Evolutionary conservation across 371 early-diverging fungal genomes (phyloP).

Genomic region (Vairimorpha ceranae): DNA sequence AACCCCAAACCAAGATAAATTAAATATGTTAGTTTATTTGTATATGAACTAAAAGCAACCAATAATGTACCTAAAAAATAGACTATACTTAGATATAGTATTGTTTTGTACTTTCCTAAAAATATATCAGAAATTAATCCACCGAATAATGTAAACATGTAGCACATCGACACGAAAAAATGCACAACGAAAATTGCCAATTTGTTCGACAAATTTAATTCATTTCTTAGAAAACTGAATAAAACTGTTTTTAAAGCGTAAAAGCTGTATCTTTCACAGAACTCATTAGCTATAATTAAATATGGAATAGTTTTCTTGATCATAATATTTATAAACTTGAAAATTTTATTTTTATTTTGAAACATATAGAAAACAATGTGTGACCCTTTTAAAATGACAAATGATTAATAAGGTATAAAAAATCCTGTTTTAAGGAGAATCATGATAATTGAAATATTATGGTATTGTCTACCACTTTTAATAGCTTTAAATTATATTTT

Average conservation of each 20-base stretch:
- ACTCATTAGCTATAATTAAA: slow-evolving; percentile 68
- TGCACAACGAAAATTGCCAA: slow-evolving; percentile 62
- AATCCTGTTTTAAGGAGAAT: not conserved
- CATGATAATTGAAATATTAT: slow-evolving; percentile 4
- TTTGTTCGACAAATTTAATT: slow-evolving; percentile 22
- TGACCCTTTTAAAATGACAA: too few species aligned
- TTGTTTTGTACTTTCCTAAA: slow-evolving; percentile 73
- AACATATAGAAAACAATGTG: not conserved
- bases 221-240: slow-evolving; percentile 52
- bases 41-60: slow-evolving; percentile 63
- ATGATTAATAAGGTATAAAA: not conserved
- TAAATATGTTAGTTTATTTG: slow-evolving; percentile 66
- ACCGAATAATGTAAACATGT: slow-evolving; percentile 71
- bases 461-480: not conserved
- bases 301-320: slow-evolving; percentile 24
- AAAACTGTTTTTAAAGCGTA: slow-evolving; percentile 65
- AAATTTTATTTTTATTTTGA: not conserved
- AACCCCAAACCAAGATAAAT: slow-evolving; percentile 67
- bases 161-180: slow-evolving; percentile 72
- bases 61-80: slow-evolving; percentile 70
- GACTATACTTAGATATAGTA: slow-evolving; percentile 66
- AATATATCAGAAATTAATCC: slow-evolving; percentile 72
- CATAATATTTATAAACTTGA: not conserved
- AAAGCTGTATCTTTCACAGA: slow-evolving; percentile 71
- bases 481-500: slow-evolving; percentile 2